A percentile compares a stretch with the other conserved stretches of the same genome.
Evolutionary conservation across 1,284 basidiomycete species (phyloP).

Genomic region (Neonothopanus nambi): DNA sequence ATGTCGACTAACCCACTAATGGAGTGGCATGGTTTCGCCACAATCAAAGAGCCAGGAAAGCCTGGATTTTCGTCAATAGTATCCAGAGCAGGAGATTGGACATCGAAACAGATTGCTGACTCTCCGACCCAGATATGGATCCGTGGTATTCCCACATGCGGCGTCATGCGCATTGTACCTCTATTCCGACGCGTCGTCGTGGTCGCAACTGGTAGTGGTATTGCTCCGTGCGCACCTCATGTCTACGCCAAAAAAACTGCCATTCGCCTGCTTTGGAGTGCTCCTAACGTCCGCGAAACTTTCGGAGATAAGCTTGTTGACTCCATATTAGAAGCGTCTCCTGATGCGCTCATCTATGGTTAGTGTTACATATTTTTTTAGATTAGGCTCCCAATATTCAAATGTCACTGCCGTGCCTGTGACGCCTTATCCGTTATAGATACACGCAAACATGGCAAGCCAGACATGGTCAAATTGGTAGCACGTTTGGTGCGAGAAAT

Average conservation of each 20-base stretch:
- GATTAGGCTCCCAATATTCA: neutral
- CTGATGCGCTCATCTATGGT: slow-evolving; percentile 58
- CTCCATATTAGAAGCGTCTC: slow-evolving; percentile 47
- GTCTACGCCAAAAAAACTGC: slow-evolving; percentile 52
- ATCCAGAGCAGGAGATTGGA: slow-evolving; percentile 64
- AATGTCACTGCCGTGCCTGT: neutral
- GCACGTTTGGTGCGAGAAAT: slow-evolving; percentile 57
- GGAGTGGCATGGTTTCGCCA: no score
- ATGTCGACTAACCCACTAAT: slow-evolving; percentile 52
- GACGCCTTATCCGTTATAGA: no score
- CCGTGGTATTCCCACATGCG: slow-evolving; percentile 52
- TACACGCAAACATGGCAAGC: slow-evolving; percentile 57
- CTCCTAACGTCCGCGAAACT: slow-evolving; percentile 57
- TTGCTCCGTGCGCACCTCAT: slow-evolving; percentile 56
- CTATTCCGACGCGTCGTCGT: slow-evolving; percentile 58
- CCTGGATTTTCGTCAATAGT: slow-evolving; percentile 58
- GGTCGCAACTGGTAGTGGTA: slow-evolving; percentile 62
- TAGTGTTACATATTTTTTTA: slow-evolving; percentile 18
- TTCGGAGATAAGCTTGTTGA: slow-evolving; percentile 60
- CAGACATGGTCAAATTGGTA: slow-evolving; percentile 61
- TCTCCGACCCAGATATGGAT: slow-evolving; percentile 55
- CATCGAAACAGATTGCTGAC: slow-evolving; percentile 47
- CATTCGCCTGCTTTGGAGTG: slow-evolving; percentile 58
- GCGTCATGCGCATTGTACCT: slow-evolving; percentile 54
- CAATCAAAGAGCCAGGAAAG: slow-evolving; percentile 52